phyloP scores from a whole-genome alignment of 1,284 basidiomycete genomes.

The Melampsora larici-populina region DNA sequence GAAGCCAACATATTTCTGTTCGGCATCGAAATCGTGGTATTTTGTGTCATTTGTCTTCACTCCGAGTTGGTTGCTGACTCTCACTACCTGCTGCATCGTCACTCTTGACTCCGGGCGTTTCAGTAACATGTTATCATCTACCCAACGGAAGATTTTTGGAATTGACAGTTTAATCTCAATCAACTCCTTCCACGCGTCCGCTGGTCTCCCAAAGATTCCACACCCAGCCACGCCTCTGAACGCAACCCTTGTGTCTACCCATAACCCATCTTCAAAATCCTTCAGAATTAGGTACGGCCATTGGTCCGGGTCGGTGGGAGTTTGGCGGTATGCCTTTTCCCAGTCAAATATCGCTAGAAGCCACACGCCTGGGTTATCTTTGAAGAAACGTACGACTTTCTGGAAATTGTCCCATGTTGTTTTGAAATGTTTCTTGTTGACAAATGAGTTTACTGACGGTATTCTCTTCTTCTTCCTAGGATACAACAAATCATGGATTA shows the following conservation, averaged over 20 bases:
- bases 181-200: constrained; percentile 5
- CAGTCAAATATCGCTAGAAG: constrained; percentile 1
- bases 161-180: background rate
- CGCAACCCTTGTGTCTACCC: constrained; percentile 4
- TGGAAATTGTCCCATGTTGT: no score
- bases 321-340: constrained; percentile 4
- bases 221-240: constrained; percentile 14
- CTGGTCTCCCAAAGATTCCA: constrained; percentile 4
- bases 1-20: constrained; percentile 17
- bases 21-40: background rate
- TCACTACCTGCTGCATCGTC: background rate
- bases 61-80: background rate
- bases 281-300: background rate
- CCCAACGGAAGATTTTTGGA: background rate
- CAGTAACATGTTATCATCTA: constrained; percentile 7
- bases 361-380: no score
- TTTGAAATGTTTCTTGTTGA: background rate
- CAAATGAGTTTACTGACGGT: background rate
- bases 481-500: background rate
- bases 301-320: background rate
- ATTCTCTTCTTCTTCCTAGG: background rate
- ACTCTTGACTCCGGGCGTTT: background rate
- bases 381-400: no score
- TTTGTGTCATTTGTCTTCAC: constrained; percentile 12
- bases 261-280: background rate